These are phyloP conservation scores for Diplodia scrobiculata DNA, from an alignment of 2,329 filamentous ascomycete genomes.

Conservation along the genomic window DNA sequence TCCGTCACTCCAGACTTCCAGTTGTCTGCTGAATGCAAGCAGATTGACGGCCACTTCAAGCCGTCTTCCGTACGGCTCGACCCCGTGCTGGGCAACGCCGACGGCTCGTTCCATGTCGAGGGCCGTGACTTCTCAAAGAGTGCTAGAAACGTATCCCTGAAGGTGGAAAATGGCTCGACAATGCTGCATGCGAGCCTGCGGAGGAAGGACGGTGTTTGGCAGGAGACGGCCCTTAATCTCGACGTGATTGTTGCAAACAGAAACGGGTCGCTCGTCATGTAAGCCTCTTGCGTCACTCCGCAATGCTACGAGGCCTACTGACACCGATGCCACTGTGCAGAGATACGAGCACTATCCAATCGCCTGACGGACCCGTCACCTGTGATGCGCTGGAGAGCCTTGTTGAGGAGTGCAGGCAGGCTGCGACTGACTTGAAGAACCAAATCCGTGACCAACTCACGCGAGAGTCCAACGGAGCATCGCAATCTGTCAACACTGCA, in stretches of 20 bases:
- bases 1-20: slow-evolving; percentile 1
- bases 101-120: background rate
- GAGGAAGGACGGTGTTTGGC: background rate
- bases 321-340: background rate
- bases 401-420: background rate
- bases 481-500: background rate
- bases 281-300: background rate
- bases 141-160: background rate
- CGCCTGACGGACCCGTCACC: background rate
- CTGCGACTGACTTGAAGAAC: background rate
- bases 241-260: slow-evolving; percentile 8
- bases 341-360: background rate
- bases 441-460: background rate
- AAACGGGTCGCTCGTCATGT: background rate
- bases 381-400: background rate
- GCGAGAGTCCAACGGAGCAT: background rate
- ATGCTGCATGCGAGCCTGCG: background rate
- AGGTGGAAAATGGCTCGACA: background rate
- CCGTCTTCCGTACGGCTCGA: background rate
- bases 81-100: background rate
- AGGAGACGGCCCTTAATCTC: slow-evolving; percentile 1
- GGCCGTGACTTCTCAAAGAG: slow-evolving; percentile 6
- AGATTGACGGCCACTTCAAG: background rate
- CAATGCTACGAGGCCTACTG: background rate
- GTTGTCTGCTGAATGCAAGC: background rate